Base-by-base conservation (phyloP, 176 grass and related monocot genomes). In the Eleusine coracana region DNA sequence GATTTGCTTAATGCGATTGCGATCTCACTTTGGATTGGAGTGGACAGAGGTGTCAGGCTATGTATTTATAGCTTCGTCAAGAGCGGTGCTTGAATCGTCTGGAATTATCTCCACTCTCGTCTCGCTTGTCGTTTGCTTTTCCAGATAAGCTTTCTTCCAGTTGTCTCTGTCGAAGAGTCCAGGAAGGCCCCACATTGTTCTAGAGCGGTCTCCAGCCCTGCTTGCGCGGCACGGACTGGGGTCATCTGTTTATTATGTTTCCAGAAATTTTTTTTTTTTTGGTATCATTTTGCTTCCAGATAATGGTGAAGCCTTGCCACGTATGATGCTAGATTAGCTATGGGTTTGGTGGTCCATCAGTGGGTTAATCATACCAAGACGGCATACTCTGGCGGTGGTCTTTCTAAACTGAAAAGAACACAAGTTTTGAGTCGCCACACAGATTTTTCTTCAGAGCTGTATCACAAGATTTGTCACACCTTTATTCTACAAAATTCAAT, bases 21-120 rank as follows among this genome's bases (percentile, higher is more conserved):
- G 20, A 5, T 28, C 1, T 44, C 0, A 2, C 4, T 14, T 2
- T 41, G 28, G 28, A 4, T 39, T 56, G 25, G 17, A 18, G 54
- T 3, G 18, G 7, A 10, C 0, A 2, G 17, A 36, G 50, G 61
- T 2, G 55, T 16, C 27, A 10, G 11, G 18, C 80, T 3, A 46
- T 5, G 0, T 56, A 84, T 56, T 84, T 84, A 88, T 88, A 84
- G 55, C 6, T 45, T 56, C 34, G 31, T n/a, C 10, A 58, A 2
- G 23, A 54, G 16, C 38, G 20, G 38, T 3, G 69, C 74, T 10
- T 40, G 64, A 73, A 70, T n/a, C 12, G 3, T 78, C 73, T 52
- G 27, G 80, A 88, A 14, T 65, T 9, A 41, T 88, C 86, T 74
- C 64, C n/a, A 56, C 28, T 41, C 15, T 46, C 44, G 44, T 3